Conservation (phyloP, 148 eudicot species). For the Camellia japonica region DNA sequence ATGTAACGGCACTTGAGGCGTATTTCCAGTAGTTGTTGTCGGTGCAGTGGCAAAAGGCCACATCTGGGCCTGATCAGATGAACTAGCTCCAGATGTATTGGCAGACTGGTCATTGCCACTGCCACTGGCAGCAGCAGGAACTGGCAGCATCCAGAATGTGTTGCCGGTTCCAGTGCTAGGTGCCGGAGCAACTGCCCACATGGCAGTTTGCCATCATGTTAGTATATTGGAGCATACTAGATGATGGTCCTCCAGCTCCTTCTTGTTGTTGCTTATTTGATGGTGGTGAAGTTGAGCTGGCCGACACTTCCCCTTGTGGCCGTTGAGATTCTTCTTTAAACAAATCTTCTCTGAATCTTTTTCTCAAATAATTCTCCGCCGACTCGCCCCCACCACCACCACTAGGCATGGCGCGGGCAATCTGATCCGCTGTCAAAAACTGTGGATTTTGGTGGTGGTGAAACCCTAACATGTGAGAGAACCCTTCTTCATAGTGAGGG, state of each 20-base stretch:
- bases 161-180: constrained; percentile 28
- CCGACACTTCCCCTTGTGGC: constrained; percentile 13
- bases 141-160: constrained; percentile 60
- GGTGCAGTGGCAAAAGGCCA: constrained; percentile 41
- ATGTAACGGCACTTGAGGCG: constrained; percentile 36
- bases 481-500: constrained; percentile 34
- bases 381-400: constrained; percentile 18
- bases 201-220: constrained; percentile 39
- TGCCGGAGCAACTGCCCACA: constrained; percentile 52
- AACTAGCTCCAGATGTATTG: constrained; percentile 16
- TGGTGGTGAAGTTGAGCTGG: constrained; percentile 30
- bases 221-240: constrained; percentile 17
- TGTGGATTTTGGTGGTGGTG: constrained; percentile 30
- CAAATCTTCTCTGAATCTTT: constrained; percentile 55
- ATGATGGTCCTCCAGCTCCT: constrained; percentile 25
- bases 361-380: constrained; percentile 36
- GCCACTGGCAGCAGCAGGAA: constrained; percentile 16
- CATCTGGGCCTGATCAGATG: constrained; percentile 26
- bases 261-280: constrained; percentile 31
- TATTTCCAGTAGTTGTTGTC: constrained; percentile 11
- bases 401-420: constrained; percentile 26
- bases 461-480: constrained; percentile 56
- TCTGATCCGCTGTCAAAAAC: constrained; percentile 27
- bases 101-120: background rate
- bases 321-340: constrained; percentile 41